These are phyloP conservation scores for Termitomyces sp. DNA, from an alignment of 768 basidiomycete species.

Conservation along the genomic window DNA sequence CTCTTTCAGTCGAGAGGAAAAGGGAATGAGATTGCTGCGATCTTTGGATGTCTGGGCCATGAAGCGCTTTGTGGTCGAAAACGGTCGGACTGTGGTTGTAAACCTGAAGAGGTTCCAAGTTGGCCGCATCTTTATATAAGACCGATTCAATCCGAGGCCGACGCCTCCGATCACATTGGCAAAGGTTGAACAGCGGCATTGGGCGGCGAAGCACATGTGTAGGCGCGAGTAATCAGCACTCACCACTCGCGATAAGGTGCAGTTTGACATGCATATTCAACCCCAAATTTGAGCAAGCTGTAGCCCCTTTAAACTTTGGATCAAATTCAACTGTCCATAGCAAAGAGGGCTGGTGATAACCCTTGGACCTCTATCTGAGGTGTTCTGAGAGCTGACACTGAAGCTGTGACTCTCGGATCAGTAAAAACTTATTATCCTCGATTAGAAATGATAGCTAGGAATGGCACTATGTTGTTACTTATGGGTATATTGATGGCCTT, in stretches of 20 bases:
- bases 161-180: constrained; percentile 6
- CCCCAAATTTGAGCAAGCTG: background rate
- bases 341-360: no score
- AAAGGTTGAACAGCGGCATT: background rate
- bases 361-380: background rate
- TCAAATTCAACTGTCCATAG: background rate
- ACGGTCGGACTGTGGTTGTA: constrained; percentile 3
- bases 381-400: background rate
- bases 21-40: constrained; percentile 51
- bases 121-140: constrained; percentile 2
- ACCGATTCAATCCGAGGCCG: constrained; percentile 10
- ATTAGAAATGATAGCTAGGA: background rate
- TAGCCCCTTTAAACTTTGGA: background rate
- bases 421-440: no score
- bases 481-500: background rate
- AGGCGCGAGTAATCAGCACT: background rate
- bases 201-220: background rate
- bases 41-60: constrained; percentile 19
- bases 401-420: background rate
- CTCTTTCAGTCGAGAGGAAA: constrained; percentile 66
- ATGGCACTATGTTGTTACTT: background rate
- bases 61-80: constrained; percentile 13
- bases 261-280: background rate
- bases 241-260: no score
- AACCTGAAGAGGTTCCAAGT: constrained; percentile 1